Conservation (phyloP, 805 yeast species). For the Dipodascus albidus region DNA sequence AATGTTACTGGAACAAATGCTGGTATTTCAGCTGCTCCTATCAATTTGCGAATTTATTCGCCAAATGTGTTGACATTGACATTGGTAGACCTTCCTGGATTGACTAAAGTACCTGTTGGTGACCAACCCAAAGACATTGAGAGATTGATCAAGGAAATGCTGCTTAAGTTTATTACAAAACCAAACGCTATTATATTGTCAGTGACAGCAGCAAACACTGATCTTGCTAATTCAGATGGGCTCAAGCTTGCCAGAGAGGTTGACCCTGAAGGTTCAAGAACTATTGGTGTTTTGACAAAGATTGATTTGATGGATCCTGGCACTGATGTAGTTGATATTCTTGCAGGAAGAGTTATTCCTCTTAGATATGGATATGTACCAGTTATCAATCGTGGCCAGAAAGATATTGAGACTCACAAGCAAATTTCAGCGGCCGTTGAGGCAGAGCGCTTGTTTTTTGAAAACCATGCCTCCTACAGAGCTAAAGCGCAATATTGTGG, state of each 20-base stretch:
- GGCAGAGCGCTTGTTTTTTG: constrained; percentile 74
- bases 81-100: constrained; percentile 91
- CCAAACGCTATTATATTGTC: constrained; percentile 93
- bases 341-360: constrained; percentile 93
- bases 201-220: constrained; percentile 93
- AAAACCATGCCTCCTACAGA: constrained; percentile 79
- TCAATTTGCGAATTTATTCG: constrained; percentile 83
- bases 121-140: constrained; percentile 98
- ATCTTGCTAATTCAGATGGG: constrained; percentile 94
- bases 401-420: constrained; percentile 81
- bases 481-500: constrained; percentile 95
- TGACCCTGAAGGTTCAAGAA: constrained; percentile 92
- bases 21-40: constrained; percentile 88
- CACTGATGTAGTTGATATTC: constrained; percentile 89
- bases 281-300: constrained; percentile 94
- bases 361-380: constrained; percentile 94
- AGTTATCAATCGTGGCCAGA: constrained; percentile 94
- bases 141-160: constrained; percentile 83
- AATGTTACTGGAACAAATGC: constrained; percentile 58
- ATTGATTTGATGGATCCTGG: constrained; percentile 97
- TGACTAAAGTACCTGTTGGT: constrained; percentile 97
- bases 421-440: constrained; percentile 79
- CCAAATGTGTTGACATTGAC: constrained; percentile 93
- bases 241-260: constrained; percentile 94
- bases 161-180: constrained; percentile 84